Conservation (phyloP, 2,329 filamentous ascomycete species). For the Cryphonectria naterciae region DNA sequence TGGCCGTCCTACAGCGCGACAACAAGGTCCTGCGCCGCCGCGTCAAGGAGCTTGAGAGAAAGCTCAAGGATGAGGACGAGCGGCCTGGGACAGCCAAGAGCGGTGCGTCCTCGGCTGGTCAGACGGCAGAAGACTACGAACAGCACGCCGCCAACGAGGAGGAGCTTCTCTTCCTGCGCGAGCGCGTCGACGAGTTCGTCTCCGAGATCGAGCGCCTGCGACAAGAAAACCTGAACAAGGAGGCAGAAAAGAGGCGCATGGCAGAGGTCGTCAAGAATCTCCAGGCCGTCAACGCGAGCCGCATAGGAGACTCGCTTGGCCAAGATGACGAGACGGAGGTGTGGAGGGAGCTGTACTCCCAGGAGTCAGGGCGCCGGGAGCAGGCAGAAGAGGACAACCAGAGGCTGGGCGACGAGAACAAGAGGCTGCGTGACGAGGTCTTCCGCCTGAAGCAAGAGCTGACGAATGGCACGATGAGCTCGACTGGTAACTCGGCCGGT, state of each 20-base stretch:
- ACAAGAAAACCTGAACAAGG: constrained; percentile 75
- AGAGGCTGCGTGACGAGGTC: constrained; percentile 80
- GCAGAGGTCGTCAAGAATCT: constrained; percentile 73
- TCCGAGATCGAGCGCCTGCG: constrained; percentile 81
- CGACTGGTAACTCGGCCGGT: constrained; percentile 29
- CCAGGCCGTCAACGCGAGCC: constrained; percentile 61
- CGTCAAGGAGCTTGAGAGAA: constrained; percentile 85
- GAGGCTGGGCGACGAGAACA: constrained; percentile 79
- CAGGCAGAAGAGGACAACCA: constrained; percentile 89
- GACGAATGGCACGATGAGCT: constrained; percentile 35
- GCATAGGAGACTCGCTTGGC: constrained; percentile 34
- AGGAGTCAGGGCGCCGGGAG: constrained; percentile 86
- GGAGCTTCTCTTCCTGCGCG: constrained; percentile 81
- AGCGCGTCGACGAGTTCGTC: constrained; percentile 83
- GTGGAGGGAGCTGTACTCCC: constrained; percentile 66
- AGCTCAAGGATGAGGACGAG: constrained; percentile 68
- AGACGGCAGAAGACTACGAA: constrained; percentile 58
- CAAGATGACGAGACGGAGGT: constrained; percentile 48
- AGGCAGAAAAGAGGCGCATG: constrained; percentile 84
- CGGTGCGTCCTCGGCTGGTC: constrained; percentile 60
- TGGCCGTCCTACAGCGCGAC: constrained; percentile 88
- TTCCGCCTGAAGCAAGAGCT: constrained; percentile 70
- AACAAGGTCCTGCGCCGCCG: constrained; percentile 81
- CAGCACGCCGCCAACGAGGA: constrained; percentile 73
- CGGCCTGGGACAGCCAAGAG: constrained; percentile 64